A percentile compares a stretch with the other conserved stretches of the same genome.
Conservation (phyloP, 768 basidiomycete genomes). For the Hypholoma sublateritium region DNA sequence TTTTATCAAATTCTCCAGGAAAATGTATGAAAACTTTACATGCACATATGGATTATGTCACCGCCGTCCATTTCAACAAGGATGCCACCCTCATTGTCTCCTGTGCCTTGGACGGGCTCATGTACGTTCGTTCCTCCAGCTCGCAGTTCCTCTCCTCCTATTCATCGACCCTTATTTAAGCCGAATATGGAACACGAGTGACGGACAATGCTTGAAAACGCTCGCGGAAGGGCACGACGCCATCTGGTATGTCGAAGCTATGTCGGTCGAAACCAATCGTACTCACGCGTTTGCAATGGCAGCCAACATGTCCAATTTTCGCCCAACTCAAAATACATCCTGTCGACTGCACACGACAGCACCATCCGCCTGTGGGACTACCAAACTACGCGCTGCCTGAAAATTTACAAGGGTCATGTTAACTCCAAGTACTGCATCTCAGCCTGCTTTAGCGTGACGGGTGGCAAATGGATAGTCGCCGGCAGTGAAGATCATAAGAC, state of each 20-base stretch:
- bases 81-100: slow-evolving; percentile 92
- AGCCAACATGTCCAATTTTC: slow-evolving; percentile 94
- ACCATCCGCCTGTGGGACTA: slow-evolving; percentile 96
- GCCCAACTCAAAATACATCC: slow-evolving; percentile 92
- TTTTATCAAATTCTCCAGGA: slow-evolving; percentile 41
- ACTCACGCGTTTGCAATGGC: not conserved
- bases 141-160: not conserved
- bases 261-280: not conserved
- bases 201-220: slow-evolving; percentile 95
- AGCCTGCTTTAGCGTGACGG: slow-evolving; percentile 82
- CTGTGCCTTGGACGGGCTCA: slow-evolving; percentile 89
- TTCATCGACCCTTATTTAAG: slow-evolving; percentile 37
- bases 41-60: slow-evolving; percentile 93
- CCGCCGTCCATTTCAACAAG: slow-evolving; percentile 90
- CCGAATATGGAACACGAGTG: slow-evolving; percentile 92
- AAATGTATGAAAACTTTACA: slow-evolving; percentile 84
- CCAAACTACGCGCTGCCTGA: slow-evolving; percentile 85
- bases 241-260: slow-evolving; percentile 54
- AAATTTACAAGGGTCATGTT: slow-evolving; percentile 83
- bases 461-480: slow-evolving; percentile 86
- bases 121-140: slow-evolving; percentile 58
- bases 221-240: slow-evolving; percentile 88
- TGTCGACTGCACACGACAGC: slow-evolving; percentile 92
- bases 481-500: slow-evolving; percentile 91
- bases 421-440: slow-evolving; percentile 86